A percentile compares a stretch with the other conserved stretches of the same genome.
phyloP scores from a whole-genome alignment of 2,329 filamentous ascomycete genomes.

The Aspergillus luchuensis region DNA sequence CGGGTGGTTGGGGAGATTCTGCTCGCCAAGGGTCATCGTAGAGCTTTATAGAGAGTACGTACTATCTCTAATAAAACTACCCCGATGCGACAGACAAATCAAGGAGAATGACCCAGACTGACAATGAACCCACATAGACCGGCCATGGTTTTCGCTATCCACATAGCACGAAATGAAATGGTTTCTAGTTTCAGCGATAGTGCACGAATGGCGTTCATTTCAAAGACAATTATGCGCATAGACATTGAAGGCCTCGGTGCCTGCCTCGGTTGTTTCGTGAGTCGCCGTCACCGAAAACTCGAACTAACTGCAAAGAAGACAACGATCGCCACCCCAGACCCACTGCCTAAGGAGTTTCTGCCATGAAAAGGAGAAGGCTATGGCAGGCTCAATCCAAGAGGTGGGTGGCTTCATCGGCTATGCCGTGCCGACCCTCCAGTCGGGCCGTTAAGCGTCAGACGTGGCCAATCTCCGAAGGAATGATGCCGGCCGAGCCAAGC shows the following conservation, averaged over 20 bases:
- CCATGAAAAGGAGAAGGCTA: neutral
- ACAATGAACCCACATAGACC: neutral
- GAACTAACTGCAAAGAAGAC: neutral
- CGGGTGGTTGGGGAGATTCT: neutral
- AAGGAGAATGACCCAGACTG: neutral
- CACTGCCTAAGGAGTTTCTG: neutral
- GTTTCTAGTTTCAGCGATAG: neutral
- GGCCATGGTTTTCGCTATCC: neutral
- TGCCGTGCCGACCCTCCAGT: neutral
- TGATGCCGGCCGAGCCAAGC: neutral
- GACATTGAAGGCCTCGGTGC: neutral
- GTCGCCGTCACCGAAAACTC: neutral
- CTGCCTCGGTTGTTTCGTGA: constrained; percentile 3
- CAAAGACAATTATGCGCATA: neutral
- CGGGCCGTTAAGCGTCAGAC: neutral
- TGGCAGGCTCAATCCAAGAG: neutral
- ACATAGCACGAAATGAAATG: neutral
- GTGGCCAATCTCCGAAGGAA: constrained; percentile 4
- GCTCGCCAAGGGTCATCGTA: neutral
- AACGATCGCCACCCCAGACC: constrained; percentile 1
- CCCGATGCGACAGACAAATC: constrained; percentile 1
- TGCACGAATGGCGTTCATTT: neutral
- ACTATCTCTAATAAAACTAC: neutral
- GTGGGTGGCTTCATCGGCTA: neutral
- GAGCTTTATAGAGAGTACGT: neutral